Base-by-base conservation (phyloP, 1,284 basidiomycete species). In the Testicularia cyperi region DNA sequence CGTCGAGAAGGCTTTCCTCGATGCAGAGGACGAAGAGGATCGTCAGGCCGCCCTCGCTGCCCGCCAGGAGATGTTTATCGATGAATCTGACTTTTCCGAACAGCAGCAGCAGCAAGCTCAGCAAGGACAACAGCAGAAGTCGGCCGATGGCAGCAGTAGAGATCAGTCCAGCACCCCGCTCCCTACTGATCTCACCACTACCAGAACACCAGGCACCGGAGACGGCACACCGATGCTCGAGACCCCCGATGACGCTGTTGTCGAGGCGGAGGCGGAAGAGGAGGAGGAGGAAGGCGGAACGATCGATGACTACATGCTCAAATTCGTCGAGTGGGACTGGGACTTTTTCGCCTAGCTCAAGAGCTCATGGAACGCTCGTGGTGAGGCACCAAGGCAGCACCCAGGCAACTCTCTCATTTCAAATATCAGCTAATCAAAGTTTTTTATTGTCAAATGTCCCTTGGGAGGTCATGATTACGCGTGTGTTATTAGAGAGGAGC, bases 11-110 rank as follows among this genome's bases (percentile, higher is more conserved):
- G 86, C 85, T 0, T 80, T 96, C n/a, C 88, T 85, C 4, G 86
- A 90, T 45, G 88, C 88, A 38, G 92, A 95, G 66, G 92, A 96
- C 70, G 84, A 81, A 16, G 90, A 91, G 74, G 92, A 94, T 75
- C 86, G 84, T 0, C 82, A 82, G 58, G 90, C 90, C 4, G 90
- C 90, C 8, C 80, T 82, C 19, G 79, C 87, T n/a, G 91, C 90
- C 1, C 83, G 83, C 25, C 88, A 92, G 77, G 88, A 89, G 40
- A 84, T 84, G 46, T 86, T 86, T 54, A 83, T 87, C 25, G 88
- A 92, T 71, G 82, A 86, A 60, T 84, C 81, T 4, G 70, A 68
- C 38, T 65, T 65, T 28, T 41, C 31, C 4, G 54, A 54, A 13
- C 24, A 30, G 14, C 42, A 38, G 36, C 21, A 35, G 10, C 24